Evolutionary conservation across 1,284 basidiomycete genomes (phyloP), one percentile per base, ranked within the genome.

Genomic region (Trichosporon sp.): DNA sequence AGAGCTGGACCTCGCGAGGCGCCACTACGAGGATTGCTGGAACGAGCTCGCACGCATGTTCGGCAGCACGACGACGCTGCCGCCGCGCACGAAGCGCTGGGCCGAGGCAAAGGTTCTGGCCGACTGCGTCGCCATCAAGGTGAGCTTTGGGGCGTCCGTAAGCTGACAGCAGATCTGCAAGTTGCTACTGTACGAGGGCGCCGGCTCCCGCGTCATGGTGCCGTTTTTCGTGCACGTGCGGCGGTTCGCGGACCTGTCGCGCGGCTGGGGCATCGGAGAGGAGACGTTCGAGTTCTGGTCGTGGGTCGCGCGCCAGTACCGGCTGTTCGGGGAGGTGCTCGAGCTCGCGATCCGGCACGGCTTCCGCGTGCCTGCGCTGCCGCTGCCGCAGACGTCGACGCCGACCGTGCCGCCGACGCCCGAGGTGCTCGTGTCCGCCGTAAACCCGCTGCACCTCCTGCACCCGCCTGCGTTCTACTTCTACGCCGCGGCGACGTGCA

Each of bases 261-360:
- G 91, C 7, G 91, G 92, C 0, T 98, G 96, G 96, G 93, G 93
- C 2, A 98, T 98, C 66, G 95, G 95, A n/a, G 92, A 95, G 75
- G 91, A 94, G 76, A 97, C 93, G 0, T 97, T 92, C 75, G 97
- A 98, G 80, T 98, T 90, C 78, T 98, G 96, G 96, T 92, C 91
- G 74, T 99, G 95, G 96, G 86, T 95, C 65, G 91, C 92, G 8
- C 87, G 95, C 77, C 94, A 98, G 91, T 93, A 96, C 77, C 90
- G 93, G 7, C 87, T 94, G 23, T 87, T 97, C 34, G 93, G 91
- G 12, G 95, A 97, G 80, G 84, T 97, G 1, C 86, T 96, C 2
- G 93, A 96, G 72, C 88, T 92, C 72, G 94, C 91, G 1, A 86
- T 89, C 0, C 86, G 87, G 29, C 86, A 88, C 0, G 89, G 89